phyloP scores from a whole-genome alignment of 345 rosid species.

The Anacardium occidentale region DNA sequence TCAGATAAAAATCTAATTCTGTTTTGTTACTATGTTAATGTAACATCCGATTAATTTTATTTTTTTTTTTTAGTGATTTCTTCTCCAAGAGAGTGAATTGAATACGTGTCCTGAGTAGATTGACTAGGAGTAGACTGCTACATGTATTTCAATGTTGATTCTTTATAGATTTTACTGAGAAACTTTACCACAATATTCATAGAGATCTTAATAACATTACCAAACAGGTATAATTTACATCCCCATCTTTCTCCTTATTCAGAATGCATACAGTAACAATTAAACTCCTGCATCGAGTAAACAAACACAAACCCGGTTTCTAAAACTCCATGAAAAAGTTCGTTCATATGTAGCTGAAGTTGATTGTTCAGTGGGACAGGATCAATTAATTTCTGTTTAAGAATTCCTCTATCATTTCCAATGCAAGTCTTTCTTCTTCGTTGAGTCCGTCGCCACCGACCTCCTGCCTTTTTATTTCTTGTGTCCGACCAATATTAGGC shows the following conservation, averaged over 20 bases:
- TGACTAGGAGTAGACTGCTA: no score
- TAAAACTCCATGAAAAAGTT: background rate
- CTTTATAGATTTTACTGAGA: background rate
- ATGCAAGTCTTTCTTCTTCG: conserved; percentile 51
- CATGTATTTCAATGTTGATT: background rate
- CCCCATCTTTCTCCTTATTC: background rate
- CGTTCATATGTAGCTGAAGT: background rate
- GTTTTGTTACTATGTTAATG: no score
- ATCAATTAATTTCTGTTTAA: conserved; percentile 30
- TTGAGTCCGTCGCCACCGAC: conserved; percentile 33
- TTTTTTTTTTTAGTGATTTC: no score
- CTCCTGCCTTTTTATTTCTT: background rate
- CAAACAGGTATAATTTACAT: background rate
- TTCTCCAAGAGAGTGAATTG: no score
- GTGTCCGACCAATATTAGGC: background rate
- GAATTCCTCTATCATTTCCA: conserved; percentile 51
- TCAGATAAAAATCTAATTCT: no score
- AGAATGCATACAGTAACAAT: background rate
- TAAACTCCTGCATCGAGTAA: conserved; percentile 3
- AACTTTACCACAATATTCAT: background rate
- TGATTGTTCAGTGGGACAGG: no score
- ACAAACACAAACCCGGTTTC: conserved; percentile 1
- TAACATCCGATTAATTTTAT: no score
- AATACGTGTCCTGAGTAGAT: no score
- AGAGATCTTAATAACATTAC: background rate